Base-by-base conservation (phyloP, 2,329 filamentous ascomycete genomes). In the Penicillium sp. region DNA sequence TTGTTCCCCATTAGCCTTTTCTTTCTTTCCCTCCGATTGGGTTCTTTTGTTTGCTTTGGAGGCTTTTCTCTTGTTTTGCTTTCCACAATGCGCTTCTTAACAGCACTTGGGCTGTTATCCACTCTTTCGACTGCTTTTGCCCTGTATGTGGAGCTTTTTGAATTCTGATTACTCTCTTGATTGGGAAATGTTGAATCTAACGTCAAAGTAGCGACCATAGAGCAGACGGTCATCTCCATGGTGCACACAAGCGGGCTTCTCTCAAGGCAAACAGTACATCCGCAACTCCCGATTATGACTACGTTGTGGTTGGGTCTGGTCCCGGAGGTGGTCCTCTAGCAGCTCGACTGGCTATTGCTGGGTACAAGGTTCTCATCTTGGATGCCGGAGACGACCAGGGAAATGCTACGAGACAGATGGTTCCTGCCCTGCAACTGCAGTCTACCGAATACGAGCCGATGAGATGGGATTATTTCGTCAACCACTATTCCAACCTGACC, bases 391-490 rank as follows among this genome's bases (percentile, higher is more conserved):
- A 83, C 56, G 84, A 87, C 61, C 78, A 84, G 56, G 80, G 77
- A 16, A 72, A 75, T 51, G 73, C 75, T 34, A 68, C 74, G 55
- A 79, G 83, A 63, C 79, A 83, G 58, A 77, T 80, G 9, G 77
- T 85, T 5, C 83, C 85, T 6, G 79, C 82, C 2, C 78, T 83
- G 62, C 78, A 80, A 21, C 77, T 78, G 45, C 75, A 78, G 18
- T 77, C 81, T 2, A 83, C 81, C 10, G 82, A 86, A 62, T 81
- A 86, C 56, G 75, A 76, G 22, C 76, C 78, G 16, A 77, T 85
- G 60, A 73, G 77, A 43, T 88, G 85, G 85, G 81, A 86, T 67
- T 87, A 83, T 71, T 88, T 82, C 59, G 82, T 86, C n/a, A 78
- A 79, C 43, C 85, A 87, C 67, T 87, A 86, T 63, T 74, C 77